Base-by-base conservation (phyloP, 2,329 filamentous ascomycete species). In the Alternaria novae-zelandiae region DNA sequence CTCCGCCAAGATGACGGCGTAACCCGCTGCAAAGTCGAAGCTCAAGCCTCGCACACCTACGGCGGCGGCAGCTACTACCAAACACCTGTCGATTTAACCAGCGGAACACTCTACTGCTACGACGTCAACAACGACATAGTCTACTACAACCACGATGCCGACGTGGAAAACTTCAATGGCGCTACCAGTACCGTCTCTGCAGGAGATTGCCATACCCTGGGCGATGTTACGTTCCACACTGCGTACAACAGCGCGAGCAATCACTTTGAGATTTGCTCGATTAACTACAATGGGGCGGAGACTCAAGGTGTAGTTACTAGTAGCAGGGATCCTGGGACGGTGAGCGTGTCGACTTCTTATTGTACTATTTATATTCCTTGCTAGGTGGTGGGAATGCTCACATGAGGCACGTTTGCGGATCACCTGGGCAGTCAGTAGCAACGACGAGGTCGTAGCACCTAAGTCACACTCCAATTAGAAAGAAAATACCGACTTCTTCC, bases 11-110 rank as follows among this genome's bases (percentile, higher is more conserved):
- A 17, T 9, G 36, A 41, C 36, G 36, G 36, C 36, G 36, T 41
- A 41, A 41, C n/a, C 4, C 36, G 36, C 9, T 41, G 36, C n/a
- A 41, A 41, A 41, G 36, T 41, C 36, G 36, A 41, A 17, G 36
- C 36, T 0, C 0, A 41, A 41, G 36, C 36, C 15, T 41, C 36
- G 4, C 36, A 41, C 36, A 0, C 9, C n/a, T 41, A 41, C n/a
- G 36, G 36, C 9, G 36, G 36, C n/a, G 36, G 36, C 36, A 1
- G 36, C 15, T 1, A 1, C 36, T 1, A 1, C 9, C 36, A 41
- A 41, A 1, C 0, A 0, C 4, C 5, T 2, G 2, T 41, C 36
- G 9, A 41, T 4, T 11, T 4, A 0, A 41, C 36, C 2, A 2
- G 36, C 5, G 36, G 36, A 41, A 2, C 1, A 41, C 3, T 41